These are phyloP conservation scores for Nelumbo lutea DNA, from an alignment of 164 flowering plant genomes.

Conservation along the genomic window DNA sequence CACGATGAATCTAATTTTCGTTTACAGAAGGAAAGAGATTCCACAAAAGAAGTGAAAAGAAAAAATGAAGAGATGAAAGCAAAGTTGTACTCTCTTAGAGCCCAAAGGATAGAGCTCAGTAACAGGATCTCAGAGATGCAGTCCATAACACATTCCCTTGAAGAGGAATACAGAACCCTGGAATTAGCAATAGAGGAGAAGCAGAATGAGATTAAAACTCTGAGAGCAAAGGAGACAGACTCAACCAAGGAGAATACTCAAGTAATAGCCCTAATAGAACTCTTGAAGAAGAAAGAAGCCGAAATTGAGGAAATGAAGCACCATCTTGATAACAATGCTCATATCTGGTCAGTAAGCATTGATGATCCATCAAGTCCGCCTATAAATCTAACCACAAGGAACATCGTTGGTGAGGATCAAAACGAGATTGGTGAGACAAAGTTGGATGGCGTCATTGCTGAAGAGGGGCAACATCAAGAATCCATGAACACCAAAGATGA, in stretches of 20 bases:
- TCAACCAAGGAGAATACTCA: slow-evolving; percentile 18
- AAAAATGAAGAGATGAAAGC: too few relatives aligned
- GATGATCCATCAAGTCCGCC: slow-evolving; percentile 33
- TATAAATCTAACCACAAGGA: slow-evolving; percentile 16
- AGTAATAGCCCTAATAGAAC: slow-evolving; percentile 25
- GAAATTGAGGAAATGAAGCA: slow-evolving; percentile 45
- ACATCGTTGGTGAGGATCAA: neutral
- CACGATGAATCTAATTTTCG: too few relatives aligned
- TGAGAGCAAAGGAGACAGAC: slow-evolving; percentile 21
- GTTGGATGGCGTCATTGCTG: slow-evolving; percentile 2
- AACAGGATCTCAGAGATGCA: too few relatives aligned
- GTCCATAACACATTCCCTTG: too few relatives aligned
- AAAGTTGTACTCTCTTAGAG: too few relatives aligned
- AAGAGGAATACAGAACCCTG: slow-evolving; percentile 43
- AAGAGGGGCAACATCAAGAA: slow-evolving; percentile 1
- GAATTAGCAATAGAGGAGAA: slow-evolving; percentile 46
- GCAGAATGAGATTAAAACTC: slow-evolving; percentile 41
- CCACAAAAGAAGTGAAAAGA: too few relatives aligned
- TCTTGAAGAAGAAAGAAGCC: slow-evolving; percentile 48
- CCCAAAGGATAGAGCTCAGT: too few relatives aligned
- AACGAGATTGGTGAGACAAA: neutral
- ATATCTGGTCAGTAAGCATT: slow-evolving; percentile 27
- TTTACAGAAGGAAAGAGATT: too few relatives aligned
- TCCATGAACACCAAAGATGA: neutral
- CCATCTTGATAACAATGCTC: slow-evolving; percentile 20